These are phyloP conservation scores for Staphylotrichum longicolle DNA, from an alignment of 495 filamentous ascomycete genomes.

Conservation along the genomic window DNA sequence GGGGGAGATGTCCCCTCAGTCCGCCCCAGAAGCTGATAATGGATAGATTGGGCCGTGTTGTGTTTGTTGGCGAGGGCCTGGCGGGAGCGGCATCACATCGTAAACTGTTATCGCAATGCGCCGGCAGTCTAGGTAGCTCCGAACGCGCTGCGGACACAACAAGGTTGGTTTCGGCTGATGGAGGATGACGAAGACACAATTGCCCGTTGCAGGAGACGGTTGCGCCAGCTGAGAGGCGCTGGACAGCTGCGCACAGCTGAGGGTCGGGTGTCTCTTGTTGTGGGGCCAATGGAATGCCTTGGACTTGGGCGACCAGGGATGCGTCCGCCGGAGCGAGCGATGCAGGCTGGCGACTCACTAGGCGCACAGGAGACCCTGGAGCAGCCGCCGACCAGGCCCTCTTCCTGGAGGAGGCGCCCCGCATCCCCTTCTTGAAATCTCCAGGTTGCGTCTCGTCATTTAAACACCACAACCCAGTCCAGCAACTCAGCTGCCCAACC, in stretches of 20 bases:
- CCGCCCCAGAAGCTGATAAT: slow-evolving; percentile 19
- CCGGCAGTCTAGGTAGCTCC: slow-evolving; percentile 10
- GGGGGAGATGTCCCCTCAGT: slow-evolving; percentile 40
- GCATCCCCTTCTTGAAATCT: slow-evolving; percentile 25
- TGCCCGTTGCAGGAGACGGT: slow-evolving; percentile 9
- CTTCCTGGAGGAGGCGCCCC: slow-evolving; percentile 22
- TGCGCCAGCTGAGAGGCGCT: not conserved
- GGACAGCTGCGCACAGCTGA: slow-evolving; percentile 13
- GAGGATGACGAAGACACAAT: slow-evolving; percentile 19
- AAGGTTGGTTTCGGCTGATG: slow-evolving; percentile 12
- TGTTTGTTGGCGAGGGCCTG: slow-evolving; percentile 21
- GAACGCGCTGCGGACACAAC: slow-evolving; percentile 11
- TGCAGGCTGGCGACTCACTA: not conserved
- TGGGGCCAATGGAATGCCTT: not conserved
- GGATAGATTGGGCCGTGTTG: slow-evolving; percentile 11
- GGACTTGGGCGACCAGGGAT: not conserved
- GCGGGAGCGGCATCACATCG: slow-evolving; percentile 35
- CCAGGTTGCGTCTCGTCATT: slow-evolving; percentile 27
- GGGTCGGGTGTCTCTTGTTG: not conserved
- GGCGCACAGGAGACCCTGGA: not conserved
- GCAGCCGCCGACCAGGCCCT: slow-evolving; percentile 7
- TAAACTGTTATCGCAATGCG: slow-evolving; percentile 23
- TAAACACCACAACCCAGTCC: slow-evolving; percentile 18
- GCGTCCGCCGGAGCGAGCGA: too few relatives aligned
- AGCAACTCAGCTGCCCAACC: slow-evolving; percentile 18